Base-by-base conservation (phyloP, 768 basidiomycete genomes). In the Tremella yokohamensis region DNA sequence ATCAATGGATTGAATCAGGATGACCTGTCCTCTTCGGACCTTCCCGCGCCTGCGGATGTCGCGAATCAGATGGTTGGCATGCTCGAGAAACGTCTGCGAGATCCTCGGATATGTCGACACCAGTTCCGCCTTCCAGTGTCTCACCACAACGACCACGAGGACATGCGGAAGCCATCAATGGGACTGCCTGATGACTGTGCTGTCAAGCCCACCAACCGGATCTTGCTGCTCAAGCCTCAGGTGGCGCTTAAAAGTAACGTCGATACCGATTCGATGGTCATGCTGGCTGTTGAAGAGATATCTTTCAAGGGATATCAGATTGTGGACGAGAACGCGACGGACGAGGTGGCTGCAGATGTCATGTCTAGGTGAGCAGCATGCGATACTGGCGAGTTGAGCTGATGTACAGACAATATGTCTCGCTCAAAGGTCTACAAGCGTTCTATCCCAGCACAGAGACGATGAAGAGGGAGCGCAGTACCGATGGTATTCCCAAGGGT, bases 191-290 rank as follows among this genome's bases (percentile, higher is more conserved):
- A 70, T 2, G 61, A 67, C 8, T 76, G 70, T 54, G 54, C 61
- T 3, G 64, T 78, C 26, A 63, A 79, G 52, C 63, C 69, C 2
- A 87, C 87, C 65, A 84, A 84, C 40, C 84, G 91, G 69, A 87
- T 88, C 69, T 80, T 91, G n/a, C 81, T 97, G 34, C 78, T 94
- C 58, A 92, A 92, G 68, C 91, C 93, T 12, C 93, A 98, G 70
- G 83, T 98, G 52, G 84, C 90, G 9, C 78, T 96, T 24, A 81
- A 83, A 18, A 87, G 85, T 60, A 83, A 86, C 39, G 73, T 79
- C 16, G 76, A 79, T 26, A 83, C 83, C 16, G 62, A 73, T 56
- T 82, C 85, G 1, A 83, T 84, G 26, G 82, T 88, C 49, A 82
- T 94, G 20, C 74, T 88, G 4, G 85, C 90, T 15, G 87, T 91